A percentile compares a stretch with the other conserved stretches of the same genome.
Conservation (phyloP, 352 stramenopile genomes). For the Phytophthora cajani region DNA sequence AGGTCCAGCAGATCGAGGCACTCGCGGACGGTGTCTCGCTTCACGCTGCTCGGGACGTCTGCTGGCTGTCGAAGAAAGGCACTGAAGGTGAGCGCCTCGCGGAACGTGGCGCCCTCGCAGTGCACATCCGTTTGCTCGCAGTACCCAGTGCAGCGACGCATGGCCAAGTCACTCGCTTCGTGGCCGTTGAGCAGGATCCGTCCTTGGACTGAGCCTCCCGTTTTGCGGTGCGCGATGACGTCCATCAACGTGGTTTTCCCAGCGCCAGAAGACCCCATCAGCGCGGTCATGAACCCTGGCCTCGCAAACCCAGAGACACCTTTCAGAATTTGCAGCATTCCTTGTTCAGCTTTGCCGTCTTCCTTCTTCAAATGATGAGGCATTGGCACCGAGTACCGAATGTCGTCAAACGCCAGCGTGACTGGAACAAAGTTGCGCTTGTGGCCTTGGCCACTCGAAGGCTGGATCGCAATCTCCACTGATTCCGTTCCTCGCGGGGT, state of each 20-base stretch:
- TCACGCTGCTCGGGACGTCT: slow-evolving; percentile 42
- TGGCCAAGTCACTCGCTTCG: slow-evolving; percentile 49
- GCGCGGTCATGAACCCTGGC: slow-evolving; percentile 60
- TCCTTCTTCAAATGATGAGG: slow-evolving; percentile 38
- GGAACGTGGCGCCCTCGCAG: slow-evolving; percentile 75
- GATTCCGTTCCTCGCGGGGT: slow-evolving; percentile 29
- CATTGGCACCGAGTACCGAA: slow-evolving; percentile 49
- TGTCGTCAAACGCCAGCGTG: slow-evolving; percentile 49
- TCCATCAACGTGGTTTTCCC: slow-evolving; percentile 50
- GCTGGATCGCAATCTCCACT: slow-evolving; percentile 22
- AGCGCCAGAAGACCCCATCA: slow-evolving; percentile 69
- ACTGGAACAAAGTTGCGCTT: slow-evolving; percentile 43
- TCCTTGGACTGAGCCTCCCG: slow-evolving; percentile 39
- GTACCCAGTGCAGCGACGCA: slow-evolving; percentile 56
- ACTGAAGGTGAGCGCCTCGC: slow-evolving; percentile 91
- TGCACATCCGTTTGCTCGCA: slow-evolving; percentile 61
- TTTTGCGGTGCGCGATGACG: slow-evolving; percentile 49
- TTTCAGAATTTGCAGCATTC: slow-evolving; percentile 81
- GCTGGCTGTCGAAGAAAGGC: slow-evolving; percentile 75
- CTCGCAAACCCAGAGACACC: slow-evolving; percentile 62
- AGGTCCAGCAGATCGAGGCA: slow-evolving; percentile 86
- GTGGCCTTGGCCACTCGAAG: slow-evolving; percentile 11
- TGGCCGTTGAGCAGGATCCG: slow-evolving; percentile 66
- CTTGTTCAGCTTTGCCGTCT: slow-evolving; percentile 31
- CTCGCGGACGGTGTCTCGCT: slow-evolving; percentile 63